phyloP scores from a whole-genome alignment of 306 rosid species.

The Amphicarpaea edgeworthii region DNA sequence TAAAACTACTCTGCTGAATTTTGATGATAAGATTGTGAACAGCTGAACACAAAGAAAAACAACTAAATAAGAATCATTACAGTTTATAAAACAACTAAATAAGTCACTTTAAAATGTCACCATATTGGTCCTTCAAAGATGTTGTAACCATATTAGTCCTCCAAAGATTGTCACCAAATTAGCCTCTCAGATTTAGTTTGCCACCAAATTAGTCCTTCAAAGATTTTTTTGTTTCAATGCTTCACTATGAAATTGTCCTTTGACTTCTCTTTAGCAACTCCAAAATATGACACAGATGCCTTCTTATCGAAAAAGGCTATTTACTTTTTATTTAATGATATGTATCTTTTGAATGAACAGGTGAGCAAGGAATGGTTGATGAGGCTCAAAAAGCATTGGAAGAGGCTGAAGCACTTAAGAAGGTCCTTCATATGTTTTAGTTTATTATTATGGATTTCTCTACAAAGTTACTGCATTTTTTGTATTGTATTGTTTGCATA shows the following conservation, averaged over 20 bases:
- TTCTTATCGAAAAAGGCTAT: background rate
- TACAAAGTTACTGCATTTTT: constrained; percentile 12
- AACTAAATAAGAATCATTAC: no score
- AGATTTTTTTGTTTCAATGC: no score
- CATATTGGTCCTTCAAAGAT: no score
- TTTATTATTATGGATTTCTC: constrained; percentile 34
- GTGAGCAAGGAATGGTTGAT: constrained; percentile 98
- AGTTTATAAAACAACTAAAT: no score
- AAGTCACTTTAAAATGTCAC: no score
- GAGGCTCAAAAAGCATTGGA: constrained; percentile 99
- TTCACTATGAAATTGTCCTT: no score
- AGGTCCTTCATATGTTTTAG: constrained; percentile 60
- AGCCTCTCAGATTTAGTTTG: no score
- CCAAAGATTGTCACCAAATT: no score
- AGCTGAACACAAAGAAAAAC: background rate
- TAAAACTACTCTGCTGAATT: background rate
- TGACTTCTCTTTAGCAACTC: constrained; percentile 30
- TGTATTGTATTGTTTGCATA: constrained; percentile 1
- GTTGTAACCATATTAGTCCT: no score
- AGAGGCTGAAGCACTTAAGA: constrained; percentile 99
- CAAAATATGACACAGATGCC: background rate
- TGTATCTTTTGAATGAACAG: constrained; percentile 61
- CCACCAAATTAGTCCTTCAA: no score
- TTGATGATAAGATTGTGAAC: background rate
- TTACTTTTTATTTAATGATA: constrained; percentile 9